These are phyloP conservation scores for Monilinia aucupariae DNA, from an alignment of 2,329 filamentous ascomycete genomes.

Conservation along the genomic window DNA sequence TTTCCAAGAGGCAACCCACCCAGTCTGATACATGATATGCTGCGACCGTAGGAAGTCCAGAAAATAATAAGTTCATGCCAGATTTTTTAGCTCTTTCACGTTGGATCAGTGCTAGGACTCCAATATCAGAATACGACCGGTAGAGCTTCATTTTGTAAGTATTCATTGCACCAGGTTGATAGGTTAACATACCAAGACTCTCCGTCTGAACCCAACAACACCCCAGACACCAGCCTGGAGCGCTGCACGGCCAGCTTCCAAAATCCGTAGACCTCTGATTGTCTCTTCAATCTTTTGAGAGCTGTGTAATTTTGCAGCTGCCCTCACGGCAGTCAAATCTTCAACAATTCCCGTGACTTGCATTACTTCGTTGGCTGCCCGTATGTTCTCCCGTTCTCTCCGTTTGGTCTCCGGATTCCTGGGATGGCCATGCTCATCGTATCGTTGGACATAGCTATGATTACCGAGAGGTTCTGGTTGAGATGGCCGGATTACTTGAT, in stretches of 20 bases:
- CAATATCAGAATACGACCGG: slow-evolving; percentile 28
- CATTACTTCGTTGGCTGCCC: slow-evolving; percentile 37
- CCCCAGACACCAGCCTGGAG: slow-evolving; percentile 35
- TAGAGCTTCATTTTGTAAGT: slow-evolving; percentile 30
- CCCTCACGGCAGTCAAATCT: slow-evolving; percentile 28
- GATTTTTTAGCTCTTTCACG: slow-evolving; percentile 25
- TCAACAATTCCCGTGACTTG: slow-evolving; percentile 36
- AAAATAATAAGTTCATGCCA: slow-evolving; percentile 24
- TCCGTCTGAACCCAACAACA: slow-evolving; percentile 32
- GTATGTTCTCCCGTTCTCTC: slow-evolving; percentile 33
- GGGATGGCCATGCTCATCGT: slow-evolving; percentile 34
- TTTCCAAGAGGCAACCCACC: slow-evolving; percentile 25
- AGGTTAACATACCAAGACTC: slow-evolving; percentile 30
- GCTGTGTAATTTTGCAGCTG: slow-evolving; percentile 22
- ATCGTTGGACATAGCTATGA: slow-evolving; percentile 25
- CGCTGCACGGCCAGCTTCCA: slow-evolving; percentile 29
- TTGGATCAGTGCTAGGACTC: slow-evolving; percentile 28
- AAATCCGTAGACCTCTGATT: slow-evolving; percentile 28
- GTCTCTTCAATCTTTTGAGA: slow-evolving; percentile 29
- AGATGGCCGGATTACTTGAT: slow-evolving; percentile 27
- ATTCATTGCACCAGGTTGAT: not conserved
- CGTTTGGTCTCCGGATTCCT: slow-evolving; percentile 34
- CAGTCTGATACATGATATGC: slow-evolving; percentile 31
- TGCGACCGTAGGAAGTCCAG: slow-evolving; percentile 32
- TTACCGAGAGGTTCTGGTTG: slow-evolving; percentile 16